phyloP scores from a whole-genome alignment of 2,329 filamentous ascomycete genomes.

The Penicillium janthinellum region DNA sequence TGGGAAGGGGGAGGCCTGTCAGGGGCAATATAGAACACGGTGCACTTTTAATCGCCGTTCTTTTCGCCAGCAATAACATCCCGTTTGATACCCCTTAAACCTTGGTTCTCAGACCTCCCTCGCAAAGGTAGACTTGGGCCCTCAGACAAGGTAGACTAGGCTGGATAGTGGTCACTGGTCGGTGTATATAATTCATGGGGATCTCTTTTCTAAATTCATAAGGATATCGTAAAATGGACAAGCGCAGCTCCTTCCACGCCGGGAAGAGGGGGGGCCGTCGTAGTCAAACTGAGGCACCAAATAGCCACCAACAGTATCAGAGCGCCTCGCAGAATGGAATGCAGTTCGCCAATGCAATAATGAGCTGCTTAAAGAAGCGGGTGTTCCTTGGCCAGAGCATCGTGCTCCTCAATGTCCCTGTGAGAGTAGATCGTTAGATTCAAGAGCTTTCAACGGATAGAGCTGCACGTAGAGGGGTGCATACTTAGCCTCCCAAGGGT shows the following conservation, averaged over 20 bases:
- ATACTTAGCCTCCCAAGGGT: constrained; percentile 91
- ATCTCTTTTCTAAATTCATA: constrained; percentile 27
- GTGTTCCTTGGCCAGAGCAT: constrained; percentile 62
- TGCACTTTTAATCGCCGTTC: constrained; percentile 14
- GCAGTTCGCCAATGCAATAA: constrained; percentile 20
- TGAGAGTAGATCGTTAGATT: neutral
- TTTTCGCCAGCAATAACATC: constrained; percentile 20
- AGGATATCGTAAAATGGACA: constrained; percentile 28
- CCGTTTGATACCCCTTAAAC: constrained; percentile 23
- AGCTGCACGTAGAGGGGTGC: constrained; percentile 30
- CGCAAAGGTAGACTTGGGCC: neutral
- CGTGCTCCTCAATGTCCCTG: constrained; percentile 88
- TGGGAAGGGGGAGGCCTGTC: neutral
- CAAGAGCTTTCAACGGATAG: neutral
- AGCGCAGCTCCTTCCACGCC: constrained; percentile 15
- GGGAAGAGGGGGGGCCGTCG: constrained; percentile 6
- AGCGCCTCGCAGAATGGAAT: constrained; percentile 23
- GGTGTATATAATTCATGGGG: neutral
- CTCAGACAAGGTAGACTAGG: neutral
- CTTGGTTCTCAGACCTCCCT: neutral
- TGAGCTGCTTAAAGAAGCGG: constrained; percentile 32
- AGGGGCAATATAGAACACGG: constrained; percentile 13
- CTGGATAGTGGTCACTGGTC: neutral
- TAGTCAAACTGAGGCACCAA: constrained; percentile 9
- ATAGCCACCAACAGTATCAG: constrained; percentile 13